Evolutionary conservation across 2,329 filamentous ascomycete species (phyloP), one percentile per base, ranked within the genome.

Genomic region (Verticillium alfalfae): DNA sequence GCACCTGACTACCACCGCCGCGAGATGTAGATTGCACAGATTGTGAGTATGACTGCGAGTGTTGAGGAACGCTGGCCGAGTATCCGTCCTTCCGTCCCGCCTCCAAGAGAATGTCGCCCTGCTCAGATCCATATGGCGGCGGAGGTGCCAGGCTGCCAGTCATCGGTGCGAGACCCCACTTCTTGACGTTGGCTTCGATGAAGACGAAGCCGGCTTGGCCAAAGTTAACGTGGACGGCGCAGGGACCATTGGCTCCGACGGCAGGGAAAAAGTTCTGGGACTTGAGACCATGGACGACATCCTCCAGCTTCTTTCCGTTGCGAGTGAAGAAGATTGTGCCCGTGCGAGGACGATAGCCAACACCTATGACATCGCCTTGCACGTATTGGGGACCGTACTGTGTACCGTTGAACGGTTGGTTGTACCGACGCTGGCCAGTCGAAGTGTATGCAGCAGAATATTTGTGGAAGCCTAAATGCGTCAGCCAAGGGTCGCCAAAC

Each of bases 111-210:
- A 99, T 97, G 72, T 93, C 97, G 69, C 95, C 95, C 76, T 97
- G 93, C 77, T 98, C 95, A 65, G 92, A 97, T 57, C 95, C 95
- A 72, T 99, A 99, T 1, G 95, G 95, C 58, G 95, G 95, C 54
- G 95, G 95, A 16, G 95, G 95, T 34, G 95, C 95, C 63, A 99
- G 82, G 70, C 92, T 97, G 63, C 95, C 95, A 1, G 92, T 97
- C 84, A 96, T 96, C 5, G 95, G 95, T 57, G 95, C 95, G 61
- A 99, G 81, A 2, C 95, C 95, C 95, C 95, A 99, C 81, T 98
- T 99, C 86, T 99, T 99, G 64, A 99, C 95, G 70, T 99, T 99
- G 65, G 94, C 95, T 77, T 99, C 95, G 69, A 99, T 98, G 72
- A 98, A 99, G 57, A 99, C 95, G 72, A 98, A 99, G 38, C 95